These are phyloP conservation scores for Silene noctiflora DNA, from an alignment of 179 eudicot genomes.

Conservation along the genomic window DNA sequence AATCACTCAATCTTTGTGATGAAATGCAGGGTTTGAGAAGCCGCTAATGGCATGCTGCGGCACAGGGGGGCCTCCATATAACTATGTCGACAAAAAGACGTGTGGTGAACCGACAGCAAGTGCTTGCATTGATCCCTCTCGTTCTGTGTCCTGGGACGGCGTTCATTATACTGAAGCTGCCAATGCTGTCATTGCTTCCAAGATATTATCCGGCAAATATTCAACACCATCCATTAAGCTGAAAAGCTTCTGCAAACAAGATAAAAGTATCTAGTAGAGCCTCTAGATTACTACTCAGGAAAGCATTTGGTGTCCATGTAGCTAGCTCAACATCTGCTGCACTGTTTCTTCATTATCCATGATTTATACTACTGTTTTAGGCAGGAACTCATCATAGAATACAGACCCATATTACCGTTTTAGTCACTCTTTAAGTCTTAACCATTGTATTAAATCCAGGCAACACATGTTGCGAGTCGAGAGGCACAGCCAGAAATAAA, in stretches of 20 bases:
- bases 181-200: slow-evolving; percentile 61
- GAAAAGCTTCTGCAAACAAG: slow-evolving; percentile 20
- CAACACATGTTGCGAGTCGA: no score
- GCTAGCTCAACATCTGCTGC: not conserved
- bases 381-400: not conserved
- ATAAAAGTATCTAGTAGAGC: slow-evolving; percentile 1
- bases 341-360: not conserved
- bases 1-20: not conserved
- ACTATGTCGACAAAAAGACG: slow-evolving; percentile 50
- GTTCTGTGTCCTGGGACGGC: slow-evolving; percentile 82
- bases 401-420: not conserved
- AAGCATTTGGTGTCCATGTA: not conserved
- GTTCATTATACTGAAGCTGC: slow-evolving; percentile 93
- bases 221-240: slow-evolving; percentile 34
- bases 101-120: slow-evolving; percentile 72
- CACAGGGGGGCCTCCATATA: slow-evolving; percentile 73
- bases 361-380: slow-evolving; percentile 5
- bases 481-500: no score
- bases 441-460: no score
- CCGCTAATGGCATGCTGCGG: slow-evolving; percentile 84
- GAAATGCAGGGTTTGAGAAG: slow-evolving; percentile 67
- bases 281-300: not conserved
- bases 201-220: slow-evolving; percentile 62
- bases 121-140: slow-evolving; percentile 57
- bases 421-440: no score